Base-by-base conservation (phyloP, 2,329 filamentous ascomycete species). In the Diatrype stigma region DNA sequence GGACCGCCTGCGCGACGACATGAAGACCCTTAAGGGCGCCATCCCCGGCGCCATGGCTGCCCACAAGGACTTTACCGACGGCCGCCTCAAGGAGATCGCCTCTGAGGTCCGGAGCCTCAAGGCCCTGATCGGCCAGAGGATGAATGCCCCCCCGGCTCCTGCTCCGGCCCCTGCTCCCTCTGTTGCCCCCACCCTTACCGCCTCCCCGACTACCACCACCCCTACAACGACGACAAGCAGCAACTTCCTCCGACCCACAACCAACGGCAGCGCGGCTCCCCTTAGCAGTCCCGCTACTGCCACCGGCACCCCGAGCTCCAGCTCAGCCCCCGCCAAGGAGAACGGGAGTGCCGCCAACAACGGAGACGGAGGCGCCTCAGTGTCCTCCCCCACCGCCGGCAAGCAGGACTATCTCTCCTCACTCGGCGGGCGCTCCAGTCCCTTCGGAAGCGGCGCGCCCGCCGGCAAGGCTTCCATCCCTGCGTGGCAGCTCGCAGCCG, bases 51-150 rank as follows among this genome's bases (percentile, higher is more conserved):
- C 92, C 2, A 81, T 99, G 62, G 85, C 94, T 56, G 87, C 87
- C 48, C 90, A 96, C 65, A 93, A 93, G 71, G 89, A 93, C 55
- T 79, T 84, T 49, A 90, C 89, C 23, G 92, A 97, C 65, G 81
- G 77, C 58, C 81, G 91, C 46, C 74, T 99, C 52, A 87, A 85
- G 69, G 94, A 97, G 62, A 82, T 99, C 58, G 89, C 89, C 59
- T 81, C 79, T 6, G 94, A 99, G 71, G 78, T 99, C 62, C 90
- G 89, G 75, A 96, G 92, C 67, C 75, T 99, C 62, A 97, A 96
- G 79, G 89, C 89, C 2, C 77, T 99, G 48, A 83, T 99, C 62
- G 74, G 78, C 42, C 82, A 85, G 67, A 73, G 84, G 53, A 79
- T 86, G 78, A 75, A 70, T 49, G 62, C 7, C 30, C 14, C 72